Conservation (phyloP, 768 basidiomycete species). For the Suillus spraguei region DNA sequence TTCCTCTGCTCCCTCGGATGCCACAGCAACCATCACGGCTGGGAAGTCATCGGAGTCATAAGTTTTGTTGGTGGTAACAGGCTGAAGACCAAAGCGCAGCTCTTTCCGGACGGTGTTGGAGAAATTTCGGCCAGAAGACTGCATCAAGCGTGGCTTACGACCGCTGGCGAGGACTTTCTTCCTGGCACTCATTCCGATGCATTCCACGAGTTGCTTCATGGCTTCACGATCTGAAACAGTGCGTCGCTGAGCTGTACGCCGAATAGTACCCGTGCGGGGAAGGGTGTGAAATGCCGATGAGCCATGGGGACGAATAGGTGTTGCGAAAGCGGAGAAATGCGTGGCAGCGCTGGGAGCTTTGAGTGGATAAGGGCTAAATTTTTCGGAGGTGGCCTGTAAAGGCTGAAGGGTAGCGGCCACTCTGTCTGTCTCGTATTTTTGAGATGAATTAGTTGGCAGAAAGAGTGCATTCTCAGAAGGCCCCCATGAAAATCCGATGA, state of each 20-base stretch:
- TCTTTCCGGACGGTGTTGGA: conserved; percentile 49
- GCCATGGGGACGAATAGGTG: conserved; percentile 57
- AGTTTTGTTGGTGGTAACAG: conserved; percentile 25
- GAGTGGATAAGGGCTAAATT: conserved; percentile 13
- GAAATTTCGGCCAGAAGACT: conserved; percentile 33
- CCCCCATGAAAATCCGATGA: conserved; percentile 92
- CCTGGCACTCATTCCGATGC: conserved; percentile 83
- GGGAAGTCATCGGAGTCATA: conserved; percentile 26
- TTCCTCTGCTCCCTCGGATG: conserved; percentile 32
- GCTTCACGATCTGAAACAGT: conserved; percentile 81
- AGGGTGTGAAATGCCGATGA: conserved; percentile 49
- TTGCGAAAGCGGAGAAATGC: conserved; percentile 48
- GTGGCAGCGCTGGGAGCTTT: conserved; percentile 15
- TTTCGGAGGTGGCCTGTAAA: conserved; percentile 23
- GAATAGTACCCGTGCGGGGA: conserved; percentile 54
- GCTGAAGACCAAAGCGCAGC: conserved; percentile 43
- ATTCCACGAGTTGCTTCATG: conserved; percentile 85
- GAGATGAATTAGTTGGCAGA: conserved; percentile 14
- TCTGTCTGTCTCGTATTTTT: conserved; percentile 11
- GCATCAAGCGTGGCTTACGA: conserved; percentile 65
- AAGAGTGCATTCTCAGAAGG: conserved; percentile 66
- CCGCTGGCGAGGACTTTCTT: conserved; percentile 87
- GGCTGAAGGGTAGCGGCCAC: conserved; percentile 25
- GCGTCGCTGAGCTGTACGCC: conserved; percentile 50
- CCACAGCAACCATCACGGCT: conserved; percentile 22